Percentiles rank a stretch among this genome's conserved stretches.
These are phyloP conservation scores for Flagelloscypha sp. DNA, from an alignment of 768 basidiomycete genomes.

Conservation along the genomic window DNA sequence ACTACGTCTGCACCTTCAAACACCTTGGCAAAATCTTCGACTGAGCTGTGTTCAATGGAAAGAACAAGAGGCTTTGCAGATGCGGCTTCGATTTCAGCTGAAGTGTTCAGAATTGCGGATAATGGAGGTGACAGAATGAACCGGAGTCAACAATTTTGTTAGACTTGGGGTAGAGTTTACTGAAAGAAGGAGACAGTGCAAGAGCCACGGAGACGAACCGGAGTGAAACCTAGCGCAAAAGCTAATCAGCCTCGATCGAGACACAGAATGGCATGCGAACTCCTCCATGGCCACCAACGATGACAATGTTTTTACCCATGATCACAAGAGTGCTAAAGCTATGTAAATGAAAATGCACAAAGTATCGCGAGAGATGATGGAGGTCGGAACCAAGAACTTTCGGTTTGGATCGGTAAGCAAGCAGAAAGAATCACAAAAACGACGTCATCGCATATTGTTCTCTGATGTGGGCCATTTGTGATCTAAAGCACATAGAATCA, in stretches of 20 bases:
- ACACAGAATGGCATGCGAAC: no score
- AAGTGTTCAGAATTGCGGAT: constrained; percentile 43
- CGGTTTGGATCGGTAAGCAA: no score
- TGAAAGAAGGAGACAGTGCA: neutral
- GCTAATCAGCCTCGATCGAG: neutral
- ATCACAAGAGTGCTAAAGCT: no score
- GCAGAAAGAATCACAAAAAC: no score
- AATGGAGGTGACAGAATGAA: constrained; percentile 43
- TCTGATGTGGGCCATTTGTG: no score
- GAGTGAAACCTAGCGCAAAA: neutral
- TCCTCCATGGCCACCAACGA: constrained; percentile 48
- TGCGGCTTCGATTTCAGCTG: constrained; percentile 34
- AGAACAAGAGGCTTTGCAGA: constrained; percentile 42
- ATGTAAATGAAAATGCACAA: no score
- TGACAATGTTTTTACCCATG: constrained; percentile 36
- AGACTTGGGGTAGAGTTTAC: constrained; percentile 41
- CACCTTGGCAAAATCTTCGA: constrained; percentile 33
- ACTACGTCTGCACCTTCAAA: constrained; percentile 32
- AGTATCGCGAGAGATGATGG: no score
- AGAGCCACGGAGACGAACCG: neutral
- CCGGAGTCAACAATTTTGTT: constrained; percentile 36
- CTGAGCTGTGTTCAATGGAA: constrained; percentile 46
- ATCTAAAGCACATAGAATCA: no score
- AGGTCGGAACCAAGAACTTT: no score
- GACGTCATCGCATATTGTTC: no score